These are phyloP conservation scores for Lachnum nothofagi DNA, from an alignment of 2,329 filamentous ascomycete genomes.

Conservation along the genomic window DNA sequence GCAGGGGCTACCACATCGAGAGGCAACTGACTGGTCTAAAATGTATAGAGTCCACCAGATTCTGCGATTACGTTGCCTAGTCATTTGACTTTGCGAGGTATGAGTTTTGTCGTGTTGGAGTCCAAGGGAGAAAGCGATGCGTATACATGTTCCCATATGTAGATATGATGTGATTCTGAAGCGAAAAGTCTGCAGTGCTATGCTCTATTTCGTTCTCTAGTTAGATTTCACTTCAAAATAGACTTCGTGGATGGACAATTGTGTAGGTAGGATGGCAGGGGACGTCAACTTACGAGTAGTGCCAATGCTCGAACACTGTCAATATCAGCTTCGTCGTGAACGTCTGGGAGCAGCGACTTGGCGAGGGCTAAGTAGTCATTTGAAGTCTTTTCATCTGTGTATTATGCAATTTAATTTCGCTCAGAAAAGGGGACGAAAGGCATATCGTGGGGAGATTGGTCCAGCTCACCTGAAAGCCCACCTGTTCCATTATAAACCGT, in stretches of 20 bases:
- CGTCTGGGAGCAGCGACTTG: slow-evolving; percentile 14
- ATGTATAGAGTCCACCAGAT: slow-evolving; percentile 23
- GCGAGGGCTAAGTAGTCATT: slow-evolving; percentile 18
- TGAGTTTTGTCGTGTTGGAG: slow-evolving; percentile 19
- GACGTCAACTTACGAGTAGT: slow-evolving; percentile 9
- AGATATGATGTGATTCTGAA: slow-evolving; percentile 20
- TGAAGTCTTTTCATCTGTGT: slow-evolving; percentile 10
- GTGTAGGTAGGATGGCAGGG: background rate
- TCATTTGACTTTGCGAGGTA: slow-evolving; percentile 15
- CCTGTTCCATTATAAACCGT: background rate
- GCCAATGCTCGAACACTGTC: slow-evolving; percentile 21
- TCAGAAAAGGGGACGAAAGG: too few relatives aligned
- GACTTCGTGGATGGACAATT: background rate
- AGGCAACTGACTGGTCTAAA: slow-evolving; percentile 18
- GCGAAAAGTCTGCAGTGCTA: slow-evolving; percentile 17
- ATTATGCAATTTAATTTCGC: background rate
- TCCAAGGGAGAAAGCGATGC: slow-evolving; percentile 20
- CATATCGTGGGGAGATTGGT: too few relatives aligned
- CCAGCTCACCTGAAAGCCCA: background rate
- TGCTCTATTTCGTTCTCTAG: slow-evolving; percentile 5
- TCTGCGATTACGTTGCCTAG: slow-evolving; percentile 17
- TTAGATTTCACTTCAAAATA: too few relatives aligned
- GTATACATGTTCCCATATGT: slow-evolving; percentile 19
- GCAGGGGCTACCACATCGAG: slow-evolving; percentile 17
- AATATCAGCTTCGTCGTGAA: slow-evolving; percentile 21